These are phyloP conservation scores for Pichia exigua DNA, from an alignment of 805 yeast genomes.

Conservation along the genomic window DNA sequence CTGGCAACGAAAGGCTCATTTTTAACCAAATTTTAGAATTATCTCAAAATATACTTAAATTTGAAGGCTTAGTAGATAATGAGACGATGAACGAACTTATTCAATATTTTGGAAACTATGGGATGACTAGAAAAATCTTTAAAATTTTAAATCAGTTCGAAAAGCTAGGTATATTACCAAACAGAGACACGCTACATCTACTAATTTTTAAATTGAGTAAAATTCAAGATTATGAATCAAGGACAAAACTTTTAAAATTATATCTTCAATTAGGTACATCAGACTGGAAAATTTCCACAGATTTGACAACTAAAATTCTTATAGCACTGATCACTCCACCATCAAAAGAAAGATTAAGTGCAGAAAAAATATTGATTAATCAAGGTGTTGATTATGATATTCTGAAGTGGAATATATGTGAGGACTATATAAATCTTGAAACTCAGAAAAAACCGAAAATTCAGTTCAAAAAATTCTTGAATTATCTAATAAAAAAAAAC, in stretches of 20 bases:
- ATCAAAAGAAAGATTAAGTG: neutral
- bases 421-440: neutral
- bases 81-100: slow-evolving; percentile 6
- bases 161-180: slow-evolving; percentile 2
- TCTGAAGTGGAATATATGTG: slow-evolving; percentile 1
- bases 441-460: neutral
- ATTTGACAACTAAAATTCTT: slow-evolving; percentile 1
- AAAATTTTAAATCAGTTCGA: slow-evolving; percentile 3
- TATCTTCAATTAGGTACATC: neutral
- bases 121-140: neutral
- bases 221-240: neutral
- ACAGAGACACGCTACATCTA: slow-evolving; percentile 6
- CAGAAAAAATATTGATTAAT: slow-evolving; percentile 1
- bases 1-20: neutral
- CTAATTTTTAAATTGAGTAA: neutral
- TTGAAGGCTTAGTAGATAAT: slow-evolving; percentile 3
- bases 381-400: slow-evolving; percentile 1
- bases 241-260: neutral
- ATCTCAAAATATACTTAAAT: neutral
- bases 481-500: neutral
- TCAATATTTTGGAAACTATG: slow-evolving; percentile 1
- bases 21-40: neutral
- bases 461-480: neutral
- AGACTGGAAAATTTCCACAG: slow-evolving; percentile 5
- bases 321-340: neutral